Base-by-base conservation (phyloP, 2,329 filamentous ascomycete genomes). In the Cadophora luteo-olivacea region DNA sequence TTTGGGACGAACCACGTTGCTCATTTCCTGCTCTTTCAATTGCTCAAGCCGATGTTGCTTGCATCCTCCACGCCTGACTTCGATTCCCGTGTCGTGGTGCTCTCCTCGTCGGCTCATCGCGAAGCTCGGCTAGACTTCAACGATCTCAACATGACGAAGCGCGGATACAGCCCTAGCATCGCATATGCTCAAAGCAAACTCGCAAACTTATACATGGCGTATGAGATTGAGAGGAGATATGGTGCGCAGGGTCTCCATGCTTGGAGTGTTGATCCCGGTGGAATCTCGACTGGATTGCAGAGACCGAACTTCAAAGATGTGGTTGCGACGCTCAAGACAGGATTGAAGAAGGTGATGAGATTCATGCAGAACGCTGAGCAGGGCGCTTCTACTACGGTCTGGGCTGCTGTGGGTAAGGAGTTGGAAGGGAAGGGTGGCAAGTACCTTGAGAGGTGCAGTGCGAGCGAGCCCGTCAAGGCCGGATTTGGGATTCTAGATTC, bases 31-130 rank as follows among this genome's bases (percentile, higher is more conserved):
- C n/a, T 63, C 51, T 51, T 54, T 36, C 49, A 67, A 19, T 61
- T 68, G 1, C 25, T 51, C 25, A 48, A 32, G 14, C 41, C 60
- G 16, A n/a, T 32, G 6, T 16, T 62, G 12, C 54, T 57, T 11
- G 12, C 64, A 0, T 78, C 79, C 1, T 72, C 78, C 1, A 81
- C 80, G 0, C 75, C 81, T 0, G 69, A 72, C 0, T 84, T 82
- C 67, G 74, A 80, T 9, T 84, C 82, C 0, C 80, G 85, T 1
- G 82, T 87, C 1, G 78, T 87, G 55, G 75, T 77, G 0, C 74
- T 86, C 1, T 78, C 41, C 41, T 45, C 41, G 12, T 19, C 41
- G 14, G 12, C 41, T 45, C 85, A 87, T 71, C 78, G 80, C 19
- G 78, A 80, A 19, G 69, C 72, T 1, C 71, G 72, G 1, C 80